Conservation (phyloP, 768 basidiomycete genomes). For the Paxillus rubicundulus region DNA sequence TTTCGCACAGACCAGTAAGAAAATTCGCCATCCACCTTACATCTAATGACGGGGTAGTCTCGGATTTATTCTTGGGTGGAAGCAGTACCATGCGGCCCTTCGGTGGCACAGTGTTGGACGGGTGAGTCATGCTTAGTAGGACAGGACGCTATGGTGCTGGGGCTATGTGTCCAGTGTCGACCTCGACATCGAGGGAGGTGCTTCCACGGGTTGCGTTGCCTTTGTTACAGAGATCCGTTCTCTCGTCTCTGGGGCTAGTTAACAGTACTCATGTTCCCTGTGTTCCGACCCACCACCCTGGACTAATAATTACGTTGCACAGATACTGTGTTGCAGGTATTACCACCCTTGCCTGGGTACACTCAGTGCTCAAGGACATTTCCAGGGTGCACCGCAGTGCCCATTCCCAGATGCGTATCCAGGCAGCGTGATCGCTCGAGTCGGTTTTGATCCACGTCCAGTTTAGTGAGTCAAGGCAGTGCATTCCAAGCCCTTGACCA, state of each 20-base stretch:
- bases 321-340: constrained; percentile 63
- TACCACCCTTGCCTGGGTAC: not conserved
- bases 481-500: not conserved
- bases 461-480: constrained; percentile 39
- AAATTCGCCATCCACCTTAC: not conserved
- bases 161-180: constrained; percentile 45
- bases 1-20: constrained; percentile 28
- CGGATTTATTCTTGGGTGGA: constrained; percentile 49
- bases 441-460: constrained; percentile 75
- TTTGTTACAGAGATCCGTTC: constrained; percentile 36
- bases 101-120: constrained; percentile 45
- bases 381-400: constrained; percentile 41
- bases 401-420: constrained; percentile 67
- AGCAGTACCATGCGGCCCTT: constrained; percentile 42
- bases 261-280: constrained; percentile 12
- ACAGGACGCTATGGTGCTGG: not conserved
- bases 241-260: constrained; percentile 22
- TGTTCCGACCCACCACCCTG: not conserved
- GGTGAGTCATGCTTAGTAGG: constrained; percentile 30
- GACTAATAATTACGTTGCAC: not conserved
- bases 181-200: constrained; percentile 74
- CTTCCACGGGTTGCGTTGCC: constrained; percentile 44
- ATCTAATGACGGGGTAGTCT: constrained; percentile 28
- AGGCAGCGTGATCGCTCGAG: constrained; percentile 56
- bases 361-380: not conserved